Conservation (phyloP, 176 grass and related monocot genomes). For the Calamus simplicifolius region DNA sequence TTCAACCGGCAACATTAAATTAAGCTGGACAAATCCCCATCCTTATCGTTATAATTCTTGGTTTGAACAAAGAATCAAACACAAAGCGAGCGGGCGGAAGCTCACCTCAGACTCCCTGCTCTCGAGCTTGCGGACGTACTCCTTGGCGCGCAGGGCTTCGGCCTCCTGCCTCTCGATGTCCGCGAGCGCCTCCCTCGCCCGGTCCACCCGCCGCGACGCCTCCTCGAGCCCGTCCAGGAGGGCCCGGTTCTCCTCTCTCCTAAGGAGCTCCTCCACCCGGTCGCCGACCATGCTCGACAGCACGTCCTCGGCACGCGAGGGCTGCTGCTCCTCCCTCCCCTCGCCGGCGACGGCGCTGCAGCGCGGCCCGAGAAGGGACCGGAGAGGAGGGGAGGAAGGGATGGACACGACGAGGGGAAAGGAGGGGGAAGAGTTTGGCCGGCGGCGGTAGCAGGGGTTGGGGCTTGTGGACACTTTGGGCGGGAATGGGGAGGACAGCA, state of each 20-base stretch:
- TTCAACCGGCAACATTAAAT: conserved; percentile 1
- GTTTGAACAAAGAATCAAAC: conserved; percentile 26
- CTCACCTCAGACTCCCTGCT: conserved; percentile 52
- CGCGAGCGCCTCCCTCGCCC: conserved; percentile 57
- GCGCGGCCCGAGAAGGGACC: conserved; percentile 14
- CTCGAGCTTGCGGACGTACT: conserved; percentile 63
- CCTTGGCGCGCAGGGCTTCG: conserved; percentile 33
- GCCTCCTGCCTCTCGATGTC: conserved; percentile 59
- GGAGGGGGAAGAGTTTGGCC: conserved; percentile 25
- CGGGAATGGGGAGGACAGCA: too few species aligned
- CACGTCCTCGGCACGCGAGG: background rate
- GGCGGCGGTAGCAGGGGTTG: too few species aligned
- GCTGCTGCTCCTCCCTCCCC: background rate
- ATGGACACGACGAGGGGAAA: conserved; percentile 6
- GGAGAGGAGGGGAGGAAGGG: background rate
- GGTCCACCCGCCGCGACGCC: conserved; percentile 68
- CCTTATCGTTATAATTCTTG: background rate
- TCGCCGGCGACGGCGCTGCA: conserved; percentile 14
- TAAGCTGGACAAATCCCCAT: background rate
- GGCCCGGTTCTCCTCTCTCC: conserved; percentile 56
- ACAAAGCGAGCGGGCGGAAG: conserved; percentile 1
- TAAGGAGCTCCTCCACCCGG: conserved; percentile 69
- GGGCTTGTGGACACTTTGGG: too few species aligned
- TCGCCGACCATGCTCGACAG: conserved; percentile 2
- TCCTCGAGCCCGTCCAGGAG: conserved; percentile 61